phyloP scores from a whole-genome alignment of 495 filamentous ascomycete genomes.

The Aspergillus heteromorphus region DNA sequence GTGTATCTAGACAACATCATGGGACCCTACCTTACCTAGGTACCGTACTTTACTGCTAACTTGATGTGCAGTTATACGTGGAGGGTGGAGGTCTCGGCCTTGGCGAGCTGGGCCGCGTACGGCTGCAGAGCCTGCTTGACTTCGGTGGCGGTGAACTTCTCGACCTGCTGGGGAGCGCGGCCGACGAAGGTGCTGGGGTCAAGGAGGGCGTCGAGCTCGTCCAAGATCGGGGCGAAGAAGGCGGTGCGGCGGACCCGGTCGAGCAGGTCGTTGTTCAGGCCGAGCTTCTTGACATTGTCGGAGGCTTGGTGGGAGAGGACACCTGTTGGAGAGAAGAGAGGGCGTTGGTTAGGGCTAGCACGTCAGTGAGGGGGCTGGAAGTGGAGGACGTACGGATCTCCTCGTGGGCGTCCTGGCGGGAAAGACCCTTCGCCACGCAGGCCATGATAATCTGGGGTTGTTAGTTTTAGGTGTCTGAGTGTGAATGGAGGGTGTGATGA shows the following conservation, averaged over 20 bases:
- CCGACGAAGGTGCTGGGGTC: constrained; percentile 66
- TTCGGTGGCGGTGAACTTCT: constrained; percentile 52
- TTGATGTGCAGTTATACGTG: constrained; percentile 35
- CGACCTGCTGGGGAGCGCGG: constrained; percentile 52
- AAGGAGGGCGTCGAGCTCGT: constrained; percentile 68
- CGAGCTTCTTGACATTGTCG: constrained; percentile 73
- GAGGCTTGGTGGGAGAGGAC: constrained; percentile 83
- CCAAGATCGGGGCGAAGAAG: constrained; percentile 81
- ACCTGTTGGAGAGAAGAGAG: constrained; percentile 31
- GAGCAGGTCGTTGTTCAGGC: constrained; percentile 77
- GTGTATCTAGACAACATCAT: too few species aligned
- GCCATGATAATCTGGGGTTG: constrained; percentile 71
- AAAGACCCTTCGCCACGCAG: constrained; percentile 66
- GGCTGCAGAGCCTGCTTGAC: constrained; percentile 48
- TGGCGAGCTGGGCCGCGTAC: constrained; percentile 36
- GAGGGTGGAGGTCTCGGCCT: constrained; percentile 45
- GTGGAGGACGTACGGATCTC: constrained; percentile 51
- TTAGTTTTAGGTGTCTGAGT: constrained; percentile 12
- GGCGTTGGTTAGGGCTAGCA: background rate
- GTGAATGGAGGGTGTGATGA: background rate
- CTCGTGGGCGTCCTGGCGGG: constrained; percentile 89
- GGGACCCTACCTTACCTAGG: too few species aligned
- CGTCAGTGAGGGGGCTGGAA: background rate
- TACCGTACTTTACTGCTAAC: background rate
- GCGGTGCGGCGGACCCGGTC: constrained; percentile 65